phyloP scores from a whole-genome alignment of 176 grass and related monocot species.

The Oryza punctata region DNA sequence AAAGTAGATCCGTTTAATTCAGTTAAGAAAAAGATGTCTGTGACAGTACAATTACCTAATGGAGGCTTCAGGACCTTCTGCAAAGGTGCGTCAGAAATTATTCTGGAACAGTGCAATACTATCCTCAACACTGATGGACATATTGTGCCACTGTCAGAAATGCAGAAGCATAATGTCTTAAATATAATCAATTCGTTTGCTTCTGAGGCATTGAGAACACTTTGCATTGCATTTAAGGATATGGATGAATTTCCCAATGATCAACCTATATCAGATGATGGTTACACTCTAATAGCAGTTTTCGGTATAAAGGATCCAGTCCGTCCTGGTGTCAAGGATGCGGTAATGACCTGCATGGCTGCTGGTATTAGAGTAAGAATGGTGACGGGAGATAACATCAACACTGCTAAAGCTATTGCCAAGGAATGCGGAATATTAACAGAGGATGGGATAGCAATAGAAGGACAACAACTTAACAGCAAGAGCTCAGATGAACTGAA shows the following conservation, averaged over 20 bases:
- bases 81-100: slow-evolving; percentile 90
- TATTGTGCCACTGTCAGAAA: slow-evolving; percentile 45
- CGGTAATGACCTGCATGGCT: slow-evolving; percentile 73
- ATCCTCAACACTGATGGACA: slow-evolving; percentile 55
- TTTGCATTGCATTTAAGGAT: slow-evolving; percentile 82
- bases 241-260: slow-evolving; percentile 53
- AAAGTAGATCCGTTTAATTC: slow-evolving; percentile 89
- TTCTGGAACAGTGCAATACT: slow-evolving; percentile 64
- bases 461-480: slow-evolving; percentile 61
- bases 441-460: slow-evolving; percentile 85
- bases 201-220: slow-evolving; percentile 75
- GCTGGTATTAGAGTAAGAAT: slow-evolving; percentile 87
- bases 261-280: slow-evolving; percentile 55
- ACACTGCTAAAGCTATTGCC: slow-evolving; percentile 95
- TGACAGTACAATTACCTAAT: slow-evolving; percentile 62
- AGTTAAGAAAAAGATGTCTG: slow-evolving; percentile 93
- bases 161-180: slow-evolving; percentile 39
- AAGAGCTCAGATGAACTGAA: slow-evolving; percentile 74
- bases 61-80: slow-evolving; percentile 67
- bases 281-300: slow-evolving; percentile 81
- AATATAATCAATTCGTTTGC: slow-evolving; percentile 69
- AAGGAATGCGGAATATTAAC: slow-evolving; percentile 94
- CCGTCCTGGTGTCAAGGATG: slow-evolving; percentile 78
- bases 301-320: slow-evolving; percentile 94
- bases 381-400: slow-evolving; percentile 90